These are phyloP conservation scores for Pestalotiopsis fici DNA, from an alignment of 2,329 filamentous ascomycete species.

Conservation along the genomic window DNA sequence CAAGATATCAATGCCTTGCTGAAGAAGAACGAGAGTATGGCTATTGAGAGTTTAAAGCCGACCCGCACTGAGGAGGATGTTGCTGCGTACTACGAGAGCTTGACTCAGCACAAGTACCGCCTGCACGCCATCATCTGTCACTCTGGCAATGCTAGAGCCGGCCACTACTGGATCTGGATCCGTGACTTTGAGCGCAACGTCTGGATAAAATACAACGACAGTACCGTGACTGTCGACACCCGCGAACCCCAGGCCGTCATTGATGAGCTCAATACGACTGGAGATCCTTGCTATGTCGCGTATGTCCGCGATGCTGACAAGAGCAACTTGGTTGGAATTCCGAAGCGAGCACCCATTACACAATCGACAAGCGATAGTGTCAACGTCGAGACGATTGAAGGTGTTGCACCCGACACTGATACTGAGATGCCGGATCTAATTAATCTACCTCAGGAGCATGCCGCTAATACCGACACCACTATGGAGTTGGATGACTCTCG, in stretches of 20 bases:
- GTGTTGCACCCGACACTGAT: constrained; percentile 15
- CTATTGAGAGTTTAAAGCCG: not conserved
- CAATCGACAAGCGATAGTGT: constrained; percentile 13
- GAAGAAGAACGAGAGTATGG: not conserved
- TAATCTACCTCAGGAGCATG: not conserved
- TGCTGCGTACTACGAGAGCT: not conserved
- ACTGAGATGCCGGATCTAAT: not conserved
- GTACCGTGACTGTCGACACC: constrained; percentile 69
- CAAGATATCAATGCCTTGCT: not conserved
- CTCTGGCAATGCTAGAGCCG: constrained; percentile 69
- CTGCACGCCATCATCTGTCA: constrained; percentile 95
- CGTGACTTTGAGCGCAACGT: constrained; percentile 78
- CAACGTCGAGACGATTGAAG: constrained; percentile 29
- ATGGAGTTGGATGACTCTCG: not conserved
- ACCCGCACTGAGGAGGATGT: not conserved
- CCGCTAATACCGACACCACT: not conserved
- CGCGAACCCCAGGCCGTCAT: constrained; percentile 69
- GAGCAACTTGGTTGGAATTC: constrained; percentile 51
- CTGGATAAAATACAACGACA: constrained; percentile 96
- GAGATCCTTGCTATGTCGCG: constrained; percentile 81
- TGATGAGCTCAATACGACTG: constrained; percentile 63
- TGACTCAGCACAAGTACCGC: constrained; percentile 67
- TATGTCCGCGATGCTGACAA: constrained; percentile 74
- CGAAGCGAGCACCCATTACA: constrained; percentile 31
- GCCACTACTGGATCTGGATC: constrained; percentile 98